Conservation (phyloP, 805 yeast genomes). For the Saccharomycopsis amapae region DNA sequence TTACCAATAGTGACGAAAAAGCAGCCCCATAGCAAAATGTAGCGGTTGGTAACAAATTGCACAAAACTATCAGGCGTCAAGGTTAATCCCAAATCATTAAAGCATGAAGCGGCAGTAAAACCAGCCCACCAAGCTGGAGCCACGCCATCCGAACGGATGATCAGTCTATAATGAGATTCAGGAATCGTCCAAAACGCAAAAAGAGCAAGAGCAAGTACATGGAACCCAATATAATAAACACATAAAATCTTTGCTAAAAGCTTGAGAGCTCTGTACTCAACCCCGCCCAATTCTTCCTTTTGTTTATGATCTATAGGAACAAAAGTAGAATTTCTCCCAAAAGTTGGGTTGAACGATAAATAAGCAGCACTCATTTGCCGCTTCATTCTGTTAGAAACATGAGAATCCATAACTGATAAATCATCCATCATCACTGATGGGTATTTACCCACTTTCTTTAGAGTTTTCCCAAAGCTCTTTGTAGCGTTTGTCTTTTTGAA, state of each 20-base stretch:
- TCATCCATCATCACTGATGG: conserved; percentile 21
- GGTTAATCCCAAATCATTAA: conserved; percentile 81
- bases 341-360: conserved; percentile 83
- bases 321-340: conserved; percentile 91
- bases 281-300: conserved; percentile 94
- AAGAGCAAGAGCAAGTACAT: conserved; percentile 44
- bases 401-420: conserved; percentile 10
- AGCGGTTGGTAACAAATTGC: conserved; percentile 57
- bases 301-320: conserved; percentile 74
- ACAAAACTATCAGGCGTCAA: conserved; percentile 75
- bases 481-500: no score
- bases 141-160: conserved; percentile 50
- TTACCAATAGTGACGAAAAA: conserved; percentile 86
- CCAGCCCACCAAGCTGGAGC: conserved; percentile 91
- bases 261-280: conserved; percentile 87
- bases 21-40: conserved; percentile 52
- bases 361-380: conserved; percentile 52
- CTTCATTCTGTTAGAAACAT: neutral
- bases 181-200: conserved; percentile 56
- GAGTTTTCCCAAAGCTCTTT: no score
- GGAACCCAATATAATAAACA: conserved; percentile 70
- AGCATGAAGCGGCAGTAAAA: conserved; percentile 71
- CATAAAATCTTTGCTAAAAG: conserved; percentile 59
- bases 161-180: conserved; percentile 34
- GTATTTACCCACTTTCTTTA: conserved; percentile 15